These are phyloP conservation scores for Penicillium sp. DNA, from an alignment of 2,329 filamentous ascomycete genomes.

Conservation along the genomic window DNA sequence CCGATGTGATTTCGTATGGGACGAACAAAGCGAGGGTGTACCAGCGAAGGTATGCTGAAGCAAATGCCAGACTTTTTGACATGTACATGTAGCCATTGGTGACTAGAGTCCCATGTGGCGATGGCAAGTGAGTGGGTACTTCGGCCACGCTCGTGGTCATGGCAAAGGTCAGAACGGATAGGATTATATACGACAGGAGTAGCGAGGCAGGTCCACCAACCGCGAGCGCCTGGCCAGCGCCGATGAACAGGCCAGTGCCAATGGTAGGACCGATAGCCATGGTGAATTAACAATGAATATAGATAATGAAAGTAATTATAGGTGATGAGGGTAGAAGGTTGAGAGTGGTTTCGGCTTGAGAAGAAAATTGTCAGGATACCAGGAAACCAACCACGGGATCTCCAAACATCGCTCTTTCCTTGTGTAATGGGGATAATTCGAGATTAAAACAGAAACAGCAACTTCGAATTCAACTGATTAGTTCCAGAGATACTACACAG, in stretches of 20 bases:
- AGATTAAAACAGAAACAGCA: not conserved
- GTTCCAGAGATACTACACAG: not conserved
- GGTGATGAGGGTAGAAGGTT: not conserved
- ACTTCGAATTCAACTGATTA: not conserved
- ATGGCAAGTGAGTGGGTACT: constrained; percentile 37
- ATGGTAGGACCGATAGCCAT: constrained; percentile 60
- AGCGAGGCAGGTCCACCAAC: constrained; percentile 53
- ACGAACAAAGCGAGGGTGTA: constrained; percentile 46
- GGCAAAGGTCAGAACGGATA: constrained; percentile 48
- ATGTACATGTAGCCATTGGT: constrained; percentile 41
- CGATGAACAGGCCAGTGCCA: constrained; percentile 55
- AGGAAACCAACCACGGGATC: not conserved
- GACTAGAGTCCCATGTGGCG: constrained; percentile 39
- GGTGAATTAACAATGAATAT: constrained; percentile 22
- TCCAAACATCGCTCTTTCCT: constrained; percentile 14
- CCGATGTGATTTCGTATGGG: constrained; percentile 62
- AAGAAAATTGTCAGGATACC: not conserved
- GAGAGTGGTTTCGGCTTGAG: not conserved
- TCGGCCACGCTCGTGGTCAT: constrained; percentile 47
- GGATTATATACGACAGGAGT: constrained; percentile 51
- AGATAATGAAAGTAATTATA: constrained; percentile 7
- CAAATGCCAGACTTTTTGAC: constrained; percentile 39
- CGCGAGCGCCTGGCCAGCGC: constrained; percentile 53
- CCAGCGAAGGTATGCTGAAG: constrained; percentile 46
- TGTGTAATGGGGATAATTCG: not conserved